Base-by-base conservation (phyloP, 441 rosid genomes). In the Erodium chrysanthum region DNA sequence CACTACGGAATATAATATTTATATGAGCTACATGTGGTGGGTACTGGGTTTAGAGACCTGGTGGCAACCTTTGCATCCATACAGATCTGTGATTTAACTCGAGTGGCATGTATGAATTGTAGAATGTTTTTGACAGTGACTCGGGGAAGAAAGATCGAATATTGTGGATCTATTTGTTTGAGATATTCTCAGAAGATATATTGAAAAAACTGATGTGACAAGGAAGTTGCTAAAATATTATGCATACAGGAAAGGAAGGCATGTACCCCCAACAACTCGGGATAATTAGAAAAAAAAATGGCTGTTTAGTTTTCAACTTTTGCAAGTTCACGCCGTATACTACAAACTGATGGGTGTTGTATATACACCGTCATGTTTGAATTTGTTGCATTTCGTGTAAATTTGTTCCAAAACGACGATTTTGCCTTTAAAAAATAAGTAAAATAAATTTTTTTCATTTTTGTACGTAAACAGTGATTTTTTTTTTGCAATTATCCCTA, bases 21-120 rank as follows among this genome's bases (percentile, higher is more conserved):
- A 74, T 62, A 80, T 67, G 70, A 75, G 65, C 71, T 66, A 72
- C 84, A 82, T 76, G 80, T 72, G 84, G 81, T 78, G 75, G 84
- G 74, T 76, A 17, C 61, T 72, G 60, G 50, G 17, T 61, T 50
- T 12, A 23, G n/a, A 31, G 74, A 37, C 75, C 23, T 35, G 70
- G 69, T 79, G 83, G 83, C 84, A 22, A 62, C 62, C 7, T 23
- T 63, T 59, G 68, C 86, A 52, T 15, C 20, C 22, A 52, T 17
- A 17, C 59, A 33, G 40, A 33, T 33, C 40, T 33, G 40, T 33
- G 7, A 29, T 29, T 29, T 29, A 29, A 44, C n/a, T 0, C 1
- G 6, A 27, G 29, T 27, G 29, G 29, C 40, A 5, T 12, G 21
- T n/a, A 52, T 52, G 60, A 9, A 9, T 33, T 33, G 40, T 5